phyloP scores from a whole-genome alignment of 2,329 filamentous ascomycete genomes.

The Penicillium brevicompactum region DNA sequence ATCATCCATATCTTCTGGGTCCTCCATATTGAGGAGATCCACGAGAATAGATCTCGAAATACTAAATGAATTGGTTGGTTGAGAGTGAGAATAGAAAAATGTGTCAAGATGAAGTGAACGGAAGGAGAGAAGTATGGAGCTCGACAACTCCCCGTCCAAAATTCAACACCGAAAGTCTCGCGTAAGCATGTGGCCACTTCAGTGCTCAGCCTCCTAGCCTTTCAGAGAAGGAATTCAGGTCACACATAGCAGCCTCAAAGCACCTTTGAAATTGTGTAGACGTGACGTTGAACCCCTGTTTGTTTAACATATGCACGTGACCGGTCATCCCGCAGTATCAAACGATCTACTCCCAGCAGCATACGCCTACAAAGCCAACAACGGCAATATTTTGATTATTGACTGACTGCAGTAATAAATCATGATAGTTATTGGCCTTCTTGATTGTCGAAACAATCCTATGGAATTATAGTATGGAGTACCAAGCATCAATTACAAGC shows the following conservation, averaged over 20 bases:
- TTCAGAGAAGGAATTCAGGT: neutral
- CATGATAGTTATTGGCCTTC: neutral
- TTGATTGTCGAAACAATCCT: too few species aligned
- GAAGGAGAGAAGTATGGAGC: slow-evolving; percentile 3
- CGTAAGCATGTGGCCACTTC: neutral
- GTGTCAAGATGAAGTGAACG: neutral
- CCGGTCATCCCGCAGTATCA: slow-evolving; percentile 6
- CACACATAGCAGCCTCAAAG: neutral
- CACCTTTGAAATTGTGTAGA: neutral
- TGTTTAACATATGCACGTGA: slow-evolving; percentile 4
- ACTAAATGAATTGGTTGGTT: neutral
- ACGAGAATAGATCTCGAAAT: neutral
- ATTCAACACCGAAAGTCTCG: too few species aligned
- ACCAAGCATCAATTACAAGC: too few species aligned
- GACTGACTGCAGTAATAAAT: neutral
- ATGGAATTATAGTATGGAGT: neutral
- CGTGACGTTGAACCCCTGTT: slow-evolving; percentile 4
- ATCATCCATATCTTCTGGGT: slow-evolving; percentile 14
- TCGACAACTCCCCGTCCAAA: neutral
- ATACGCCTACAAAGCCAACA: neutral
- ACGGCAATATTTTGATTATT: neutral
- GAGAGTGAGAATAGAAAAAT: neutral
- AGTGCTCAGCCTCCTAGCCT: neutral
- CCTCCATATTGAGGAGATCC: neutral
- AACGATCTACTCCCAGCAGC: neutral